phyloP scores from a whole-genome alignment of 805 yeast species.

The Pichia paraexigua region DNA sequence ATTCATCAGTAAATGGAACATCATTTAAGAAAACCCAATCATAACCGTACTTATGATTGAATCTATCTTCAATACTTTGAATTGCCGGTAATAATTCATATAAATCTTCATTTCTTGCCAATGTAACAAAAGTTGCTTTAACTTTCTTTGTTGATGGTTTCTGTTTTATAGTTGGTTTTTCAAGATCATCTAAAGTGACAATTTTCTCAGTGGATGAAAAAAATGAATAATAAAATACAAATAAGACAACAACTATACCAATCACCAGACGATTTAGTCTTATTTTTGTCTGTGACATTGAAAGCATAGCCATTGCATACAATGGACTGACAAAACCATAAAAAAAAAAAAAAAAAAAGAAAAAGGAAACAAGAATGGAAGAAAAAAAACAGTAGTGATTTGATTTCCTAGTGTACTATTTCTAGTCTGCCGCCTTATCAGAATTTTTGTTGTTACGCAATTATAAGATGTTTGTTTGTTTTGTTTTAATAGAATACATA shows the following conservation, averaged over 20 bases:
- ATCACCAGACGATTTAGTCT: neutral
- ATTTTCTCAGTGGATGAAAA: neutral
- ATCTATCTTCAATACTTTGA: constrained; percentile 77
- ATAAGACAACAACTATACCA: neutral
- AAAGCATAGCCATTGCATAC: neutral
- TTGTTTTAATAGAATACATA: neutral
- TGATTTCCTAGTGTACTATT: too few species aligned
- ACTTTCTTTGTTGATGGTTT: constrained; percentile 1
- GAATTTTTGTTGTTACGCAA: too few species aligned
- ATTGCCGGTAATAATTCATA: constrained; percentile 54
- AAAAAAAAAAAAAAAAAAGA: too few species aligned
- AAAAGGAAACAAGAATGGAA: too few species aligned
- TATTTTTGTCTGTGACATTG: neutral
- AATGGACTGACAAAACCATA: too few species aligned
- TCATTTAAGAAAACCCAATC: constrained; percentile 96
- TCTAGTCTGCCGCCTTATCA: too few species aligned
- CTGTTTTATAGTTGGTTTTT: neutral
- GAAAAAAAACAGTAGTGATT: too few species aligned
- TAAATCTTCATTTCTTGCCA: constrained; percentile 67
- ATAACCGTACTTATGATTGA: constrained; percentile 70
- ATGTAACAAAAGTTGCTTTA: constrained; percentile 45
- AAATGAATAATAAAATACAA: neutral
- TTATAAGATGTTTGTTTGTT: too few species aligned
- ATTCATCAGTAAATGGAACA: constrained; percentile 71
- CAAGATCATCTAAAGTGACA: neutral